Base-by-base conservation (phyloP, 73 alveolate genomes). In the Paramecium caudatum region DNA sequence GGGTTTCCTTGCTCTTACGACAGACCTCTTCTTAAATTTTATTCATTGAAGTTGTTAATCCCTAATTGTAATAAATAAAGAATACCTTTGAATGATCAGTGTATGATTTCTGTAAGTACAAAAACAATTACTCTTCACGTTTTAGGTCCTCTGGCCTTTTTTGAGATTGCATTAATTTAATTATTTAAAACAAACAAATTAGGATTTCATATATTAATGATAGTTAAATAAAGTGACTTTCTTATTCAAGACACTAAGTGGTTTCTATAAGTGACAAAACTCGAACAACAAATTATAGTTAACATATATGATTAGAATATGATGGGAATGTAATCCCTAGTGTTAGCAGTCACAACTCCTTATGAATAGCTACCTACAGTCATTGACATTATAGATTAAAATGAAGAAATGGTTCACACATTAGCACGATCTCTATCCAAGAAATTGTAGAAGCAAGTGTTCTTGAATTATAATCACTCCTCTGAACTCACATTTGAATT, bases 121-220 rank as follows among this genome's bases (percentile, higher is more conserved):
- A 41, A 43, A 74, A 74, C 10, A 74, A 43, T 25, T 74, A 9
- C 39, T 74, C 88, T 13, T 74, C 88, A 41, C 55, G 36, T 45
- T 74, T 74, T 36, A 30, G 34, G 19, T 74, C 88, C 39, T 74
- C 88, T 36, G 88, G 88, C 46, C 47, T 74, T 47, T 45, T 74
- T 33, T 65, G 49, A 41, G 6, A 7, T 41, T 41, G 10, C 49
- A 41, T 41, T 41, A n/a, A n/a, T n/a, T n/a, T n/a, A n/a, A n/a
- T n/a, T n/a, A n/a, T n/a, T n/a, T n/a, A n/a, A n/a, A n/a, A n/a
- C n/a, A n/a, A n/a, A n/a, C n/a, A n/a, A n/a, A n/a, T n/a, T n/a
- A n/a, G n/a, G n/a, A n/a, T n/a, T n/a, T n/a, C n/a, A n/a, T n/a
- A n/a, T 41, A 8, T 41, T 41, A 55, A 55, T 55, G 46, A 55